Base-by-base conservation (phyloP, 805 yeast species). In the Saccharomycopsis selenospora region DNA sequence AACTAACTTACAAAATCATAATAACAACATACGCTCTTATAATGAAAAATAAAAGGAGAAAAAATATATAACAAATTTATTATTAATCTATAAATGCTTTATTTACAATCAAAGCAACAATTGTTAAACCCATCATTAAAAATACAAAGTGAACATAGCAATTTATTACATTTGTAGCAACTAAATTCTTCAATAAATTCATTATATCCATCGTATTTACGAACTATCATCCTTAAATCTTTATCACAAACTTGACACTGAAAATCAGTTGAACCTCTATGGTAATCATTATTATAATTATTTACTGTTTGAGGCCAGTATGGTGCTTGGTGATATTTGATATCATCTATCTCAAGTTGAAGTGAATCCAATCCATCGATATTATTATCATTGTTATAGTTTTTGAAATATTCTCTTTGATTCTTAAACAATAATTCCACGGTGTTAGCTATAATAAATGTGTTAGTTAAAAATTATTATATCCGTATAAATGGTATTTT, bases 71-170 rank as follows among this genome's bases (percentile, higher is more conserved):
- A n/a, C n/a, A n/a, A n/a, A n/a, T 38, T 20, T 20, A 20, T 14
- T 18, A 18, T 8, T 11, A 5, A 6, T 29, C 38, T 18, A 36
- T 22, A 14, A 30, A 44, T 25, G 18, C 23, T 13, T 18, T 46
- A 42, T 24, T 43, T 43, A 42, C 54, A 51, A 33, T 47, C 51
- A 28, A 41, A 51, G 23, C 54, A 51, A 17, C 47, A 29, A 27
- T 26, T 41, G n/a, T 38, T 45, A 25, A 33, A 30, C 13, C 36
- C 53, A 25, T 28, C 42, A 13, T 26, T 20, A 24, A 47, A 51
- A 27, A 46, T 41, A 28, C 54, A 51, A 5, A 51, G 24, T 25
- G 43, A 33, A 28, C 54, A 51, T 27, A 51, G 25, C 14, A 47
- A 13, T 33, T 47, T 51, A 11, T 27, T 20, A 18, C 52, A 49